Conservation (phyloP, 805 yeast genomes). For the Sungouiozyma ichnusensis region DNA sequence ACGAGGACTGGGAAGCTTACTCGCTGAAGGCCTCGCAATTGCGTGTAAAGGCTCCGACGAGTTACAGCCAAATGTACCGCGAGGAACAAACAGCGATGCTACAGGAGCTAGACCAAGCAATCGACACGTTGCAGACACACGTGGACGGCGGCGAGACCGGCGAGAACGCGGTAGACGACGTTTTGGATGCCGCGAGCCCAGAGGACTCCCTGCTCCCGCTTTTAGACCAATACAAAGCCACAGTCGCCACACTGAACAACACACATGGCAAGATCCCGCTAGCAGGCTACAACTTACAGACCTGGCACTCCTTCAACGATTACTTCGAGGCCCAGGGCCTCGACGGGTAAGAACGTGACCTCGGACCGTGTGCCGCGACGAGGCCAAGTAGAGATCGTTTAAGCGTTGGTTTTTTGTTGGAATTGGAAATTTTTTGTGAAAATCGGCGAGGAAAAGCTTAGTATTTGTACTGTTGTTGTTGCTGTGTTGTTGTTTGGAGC, state of each 20-base stretch:
- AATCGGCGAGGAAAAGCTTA: too few species aligned
- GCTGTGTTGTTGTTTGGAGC: background rate
- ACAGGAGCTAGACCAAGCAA: constrained; percentile 19
- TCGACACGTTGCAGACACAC: constrained; percentile 5
- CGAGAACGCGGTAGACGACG: too few species aligned
- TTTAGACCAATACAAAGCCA: background rate
- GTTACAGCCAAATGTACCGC: constrained; percentile 31
- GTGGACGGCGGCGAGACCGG: background rate
- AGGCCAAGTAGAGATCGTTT: too few species aligned
- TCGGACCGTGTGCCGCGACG: too few species aligned
- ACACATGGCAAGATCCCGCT: background rate
- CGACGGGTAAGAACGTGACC: too few species aligned
- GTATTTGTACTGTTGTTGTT: too few species aligned
- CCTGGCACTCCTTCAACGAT: background rate
- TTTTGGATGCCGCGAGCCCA: too few species aligned
- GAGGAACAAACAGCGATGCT: constrained; percentile 19
- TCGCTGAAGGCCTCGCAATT: constrained; percentile 47
- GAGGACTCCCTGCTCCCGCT: background rate
- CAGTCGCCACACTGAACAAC: background rate
- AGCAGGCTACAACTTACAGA: background rate
- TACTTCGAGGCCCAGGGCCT: background rate
- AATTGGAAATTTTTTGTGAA: too few species aligned
- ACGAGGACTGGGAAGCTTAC: constrained; percentile 51
- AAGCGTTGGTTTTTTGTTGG: too few species aligned
- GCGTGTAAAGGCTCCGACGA: constrained; percentile 42